phyloP scores from a whole-genome alignment of 331 rosid species.

The Quercus phellos region DNA sequence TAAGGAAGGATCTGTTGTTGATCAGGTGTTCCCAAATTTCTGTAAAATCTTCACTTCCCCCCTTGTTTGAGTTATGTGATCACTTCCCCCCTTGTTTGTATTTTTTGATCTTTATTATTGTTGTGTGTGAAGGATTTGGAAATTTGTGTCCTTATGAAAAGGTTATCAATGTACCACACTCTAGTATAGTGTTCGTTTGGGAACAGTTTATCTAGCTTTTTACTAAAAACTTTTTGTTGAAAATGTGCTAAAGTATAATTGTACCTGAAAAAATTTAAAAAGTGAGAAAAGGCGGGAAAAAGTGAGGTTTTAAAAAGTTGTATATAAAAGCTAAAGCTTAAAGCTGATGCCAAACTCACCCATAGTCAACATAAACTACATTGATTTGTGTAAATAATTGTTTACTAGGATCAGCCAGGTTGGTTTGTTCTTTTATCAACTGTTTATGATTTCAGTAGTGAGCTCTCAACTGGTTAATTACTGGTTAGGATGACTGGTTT shows the following conservation, averaged over 20 bases:
- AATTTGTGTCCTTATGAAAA: background rate
- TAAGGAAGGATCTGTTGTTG: constrained; percentile 16
- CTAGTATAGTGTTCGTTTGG: background rate
- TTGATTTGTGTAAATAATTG: background rate
- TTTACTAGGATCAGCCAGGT: background rate
- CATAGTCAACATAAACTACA: background rate
- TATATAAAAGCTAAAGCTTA: no score
- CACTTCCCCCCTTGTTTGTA: background rate
- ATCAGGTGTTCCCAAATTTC: constrained; percentile 14
- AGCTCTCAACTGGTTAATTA: background rate
- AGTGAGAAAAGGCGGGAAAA: no score
- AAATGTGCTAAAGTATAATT: no score
- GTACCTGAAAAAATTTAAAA: no score
- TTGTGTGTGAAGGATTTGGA: background rate
- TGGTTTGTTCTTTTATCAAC: background rate
- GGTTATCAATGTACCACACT: background rate
- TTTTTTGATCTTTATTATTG: background rate
- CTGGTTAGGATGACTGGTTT: background rate
- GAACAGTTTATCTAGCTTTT: no score
- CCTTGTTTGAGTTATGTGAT: background rate
- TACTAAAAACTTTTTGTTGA: no score
- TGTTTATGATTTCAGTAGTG: background rate
- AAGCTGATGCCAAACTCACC: no score
- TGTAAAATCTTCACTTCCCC: background rate
- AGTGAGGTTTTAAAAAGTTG: no score